These are phyloP conservation scores for Yamadazyma olivae DNA, from an alignment of 805 yeast species.

Conservation along the genomic window DNA sequence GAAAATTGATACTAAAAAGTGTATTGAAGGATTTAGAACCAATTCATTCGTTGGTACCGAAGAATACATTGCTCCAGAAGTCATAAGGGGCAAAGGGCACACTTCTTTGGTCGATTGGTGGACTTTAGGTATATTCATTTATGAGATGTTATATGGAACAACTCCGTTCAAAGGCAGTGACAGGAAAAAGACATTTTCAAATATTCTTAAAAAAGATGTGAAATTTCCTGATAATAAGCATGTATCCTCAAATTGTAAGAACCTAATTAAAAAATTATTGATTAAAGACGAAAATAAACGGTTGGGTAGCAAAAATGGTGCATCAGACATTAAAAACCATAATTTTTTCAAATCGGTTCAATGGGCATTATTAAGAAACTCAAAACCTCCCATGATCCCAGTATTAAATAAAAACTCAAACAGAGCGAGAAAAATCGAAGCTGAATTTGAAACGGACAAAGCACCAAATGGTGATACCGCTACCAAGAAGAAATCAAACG, in stretches of 20 bases:
- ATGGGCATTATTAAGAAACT: conserved; percentile 93
- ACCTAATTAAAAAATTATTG: conserved; percentile 72
- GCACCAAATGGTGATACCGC: conserved; percentile 17
- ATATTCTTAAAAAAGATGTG: conserved; percentile 81
- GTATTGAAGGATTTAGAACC: conserved; percentile 94
- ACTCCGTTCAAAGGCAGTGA: conserved; percentile 95
- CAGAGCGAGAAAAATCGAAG: conserved; percentile 16
- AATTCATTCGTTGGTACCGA: conserved; percentile 99
- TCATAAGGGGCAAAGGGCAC: conserved; percentile 94
- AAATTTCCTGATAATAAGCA: conserved; percentile 64
- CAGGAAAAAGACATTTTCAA: conserved; percentile 85
- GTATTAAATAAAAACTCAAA: conserved; percentile 44
- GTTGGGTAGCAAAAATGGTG: conserved; percentile 90
- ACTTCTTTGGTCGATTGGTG: conserved; percentile 99
- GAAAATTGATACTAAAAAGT: conserved; percentile 87
- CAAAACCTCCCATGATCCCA: conserved; percentile 95
- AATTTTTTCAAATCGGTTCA: conserved; percentile 87
- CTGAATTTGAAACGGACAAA: conserved; percentile 15
- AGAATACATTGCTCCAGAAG: conserved; percentile 98
- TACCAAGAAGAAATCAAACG: conserved; percentile 3
- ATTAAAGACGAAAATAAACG: conserved; percentile 88
- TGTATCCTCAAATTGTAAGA: conserved; percentile 74
- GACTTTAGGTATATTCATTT: conserved; percentile 92
- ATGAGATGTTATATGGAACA: conserved; percentile 92
- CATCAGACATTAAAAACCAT: conserved; percentile 90